Evolutionary conservation across 345 rosid species (phyloP).

Genomic region (Populus deltoides): DNA sequence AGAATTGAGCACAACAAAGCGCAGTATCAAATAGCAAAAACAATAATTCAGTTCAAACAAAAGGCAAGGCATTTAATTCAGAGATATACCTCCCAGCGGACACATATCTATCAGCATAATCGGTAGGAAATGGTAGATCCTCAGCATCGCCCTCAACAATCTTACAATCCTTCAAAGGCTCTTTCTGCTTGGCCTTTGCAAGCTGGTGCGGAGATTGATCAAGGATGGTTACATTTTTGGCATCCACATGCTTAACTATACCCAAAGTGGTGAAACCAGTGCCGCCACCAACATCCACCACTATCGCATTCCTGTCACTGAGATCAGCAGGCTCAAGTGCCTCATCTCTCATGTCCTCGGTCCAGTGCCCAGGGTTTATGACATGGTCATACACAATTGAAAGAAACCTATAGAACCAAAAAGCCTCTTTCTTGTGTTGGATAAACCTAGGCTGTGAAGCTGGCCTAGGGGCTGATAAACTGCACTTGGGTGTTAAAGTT

Average conservation of each 20-base stretch:
- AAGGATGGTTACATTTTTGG: slow-evolving; percentile 90
- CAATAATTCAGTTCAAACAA: neutral
- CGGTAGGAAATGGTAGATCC: slow-evolving; percentile 83
- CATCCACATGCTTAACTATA: slow-evolving; percentile 88
- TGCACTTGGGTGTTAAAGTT: slow-evolving; percentile 47
- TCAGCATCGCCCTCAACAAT: slow-evolving; percentile 95
- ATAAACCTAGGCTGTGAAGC: slow-evolving; percentile 93
- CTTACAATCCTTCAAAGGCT: slow-evolving; percentile 91
- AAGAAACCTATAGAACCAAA: slow-evolving; percentile 95
- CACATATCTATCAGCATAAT: slow-evolving; percentile 90
- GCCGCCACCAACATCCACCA: slow-evolving; percentile 99
- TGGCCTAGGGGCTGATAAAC: slow-evolving; percentile 74
- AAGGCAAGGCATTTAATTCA: neutral
- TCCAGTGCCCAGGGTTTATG: slow-evolving; percentile 92
- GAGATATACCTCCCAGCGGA: slow-evolving; percentile 84
- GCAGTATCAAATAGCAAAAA: neutral
- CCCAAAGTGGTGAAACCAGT: slow-evolving; percentile 98
- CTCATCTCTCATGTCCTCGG: slow-evolving; percentile 96
- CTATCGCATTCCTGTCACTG: slow-evolving; percentile 57
- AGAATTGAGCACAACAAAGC: neutral
- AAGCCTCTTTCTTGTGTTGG: slow-evolving; percentile 97
- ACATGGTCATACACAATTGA: slow-evolving; percentile 93
- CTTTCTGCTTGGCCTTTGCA: slow-evolving; percentile 90
- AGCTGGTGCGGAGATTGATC: slow-evolving; percentile 99
- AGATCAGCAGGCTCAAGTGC: slow-evolving; percentile 98